Percentiles rank a stretch among this genome's conserved stretches.
phyloP scores from a whole-genome alignment of 1,284 basidiomycete species.

The Puccinia polysora region DNA sequence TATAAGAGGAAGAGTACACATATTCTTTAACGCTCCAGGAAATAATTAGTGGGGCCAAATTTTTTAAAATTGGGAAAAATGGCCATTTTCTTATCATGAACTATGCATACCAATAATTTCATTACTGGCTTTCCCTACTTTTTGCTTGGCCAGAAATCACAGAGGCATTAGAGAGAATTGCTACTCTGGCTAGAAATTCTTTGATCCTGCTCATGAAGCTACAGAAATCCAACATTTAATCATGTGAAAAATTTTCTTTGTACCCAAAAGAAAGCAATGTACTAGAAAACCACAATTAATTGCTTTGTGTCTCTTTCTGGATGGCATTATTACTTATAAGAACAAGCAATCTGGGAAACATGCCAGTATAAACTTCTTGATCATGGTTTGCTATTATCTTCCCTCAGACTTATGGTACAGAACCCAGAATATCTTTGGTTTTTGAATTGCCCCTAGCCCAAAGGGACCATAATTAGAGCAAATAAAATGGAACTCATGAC shows the following conservation, averaged over 20 bases:
- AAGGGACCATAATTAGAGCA: constrained; percentile 44
- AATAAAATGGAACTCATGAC: constrained; percentile 52
- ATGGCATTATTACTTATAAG: constrained; percentile 31
- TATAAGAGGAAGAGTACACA: neutral
- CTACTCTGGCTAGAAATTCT: neutral
- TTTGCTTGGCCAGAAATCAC: constrained; percentile 19
- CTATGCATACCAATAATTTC: constrained; percentile 19
- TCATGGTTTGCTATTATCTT: constrained; percentile 30
- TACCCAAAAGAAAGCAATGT: constrained; percentile 12
- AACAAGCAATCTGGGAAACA: constrained; percentile 5
- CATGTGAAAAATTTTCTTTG: constrained; percentile 23
- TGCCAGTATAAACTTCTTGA: neutral
- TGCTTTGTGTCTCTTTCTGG: constrained; percentile 34
- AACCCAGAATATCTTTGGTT: constrained; percentile 54
- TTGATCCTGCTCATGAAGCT: neutral
- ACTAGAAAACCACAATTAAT: neutral
- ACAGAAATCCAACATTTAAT: constrained; percentile 22
- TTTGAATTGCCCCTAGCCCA: constrained; percentile 53
- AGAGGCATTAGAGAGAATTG: neutral
- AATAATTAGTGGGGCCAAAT: neutral
- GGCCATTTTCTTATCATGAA: neutral
- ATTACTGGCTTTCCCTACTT: constrained; percentile 20
- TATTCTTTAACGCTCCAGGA: neutral
- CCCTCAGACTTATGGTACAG: constrained; percentile 51
- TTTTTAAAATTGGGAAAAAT: neutral